Conservation (phyloP, 163 green algal species). For the Scenedesmus sp. region DNA sequence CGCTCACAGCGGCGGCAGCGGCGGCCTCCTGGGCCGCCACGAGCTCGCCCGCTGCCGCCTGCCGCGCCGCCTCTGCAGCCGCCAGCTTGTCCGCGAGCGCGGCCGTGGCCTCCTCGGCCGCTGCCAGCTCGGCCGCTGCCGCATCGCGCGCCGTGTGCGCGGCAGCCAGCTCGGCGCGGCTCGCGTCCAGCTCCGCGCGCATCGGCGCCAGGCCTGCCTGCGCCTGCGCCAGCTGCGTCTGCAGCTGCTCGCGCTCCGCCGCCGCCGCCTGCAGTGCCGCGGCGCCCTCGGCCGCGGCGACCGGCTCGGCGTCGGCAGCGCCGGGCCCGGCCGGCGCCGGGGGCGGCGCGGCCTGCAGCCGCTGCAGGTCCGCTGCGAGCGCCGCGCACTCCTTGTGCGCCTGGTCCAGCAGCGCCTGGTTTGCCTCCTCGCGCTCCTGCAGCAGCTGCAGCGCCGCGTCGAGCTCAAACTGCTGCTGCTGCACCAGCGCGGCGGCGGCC, state of each 20-base stretch:
- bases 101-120: background rate
- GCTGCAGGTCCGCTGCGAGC: constrained; percentile 12
- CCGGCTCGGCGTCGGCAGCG: too few relatives aligned
- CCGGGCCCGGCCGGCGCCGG: background rate
- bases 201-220: too few relatives aligned
- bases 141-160: background rate
- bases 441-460: constrained; percentile 31
- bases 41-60: background rate
- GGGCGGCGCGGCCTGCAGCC: constrained; percentile 4
- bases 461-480: constrained; percentile 40
- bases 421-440: constrained; percentile 31
- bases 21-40: background rate
- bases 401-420: constrained; percentile 14
- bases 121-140: background rate
- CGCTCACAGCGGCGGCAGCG: too few relatives aligned
- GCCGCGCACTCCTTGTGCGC: background rate
- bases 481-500: constrained; percentile 11
- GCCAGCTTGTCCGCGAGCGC: background rate
- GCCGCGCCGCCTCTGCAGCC: constrained; percentile 3
- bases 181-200: background rate
- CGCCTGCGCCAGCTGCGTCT: background rate
- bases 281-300: background rate
- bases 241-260: constrained; percentile 18
- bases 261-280: background rate
- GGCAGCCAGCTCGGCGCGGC: constrained; percentile 7